phyloP scores from a whole-genome alignment of 2,329 filamentous ascomycete species.

The Paradendryphiella salina region DNA sequence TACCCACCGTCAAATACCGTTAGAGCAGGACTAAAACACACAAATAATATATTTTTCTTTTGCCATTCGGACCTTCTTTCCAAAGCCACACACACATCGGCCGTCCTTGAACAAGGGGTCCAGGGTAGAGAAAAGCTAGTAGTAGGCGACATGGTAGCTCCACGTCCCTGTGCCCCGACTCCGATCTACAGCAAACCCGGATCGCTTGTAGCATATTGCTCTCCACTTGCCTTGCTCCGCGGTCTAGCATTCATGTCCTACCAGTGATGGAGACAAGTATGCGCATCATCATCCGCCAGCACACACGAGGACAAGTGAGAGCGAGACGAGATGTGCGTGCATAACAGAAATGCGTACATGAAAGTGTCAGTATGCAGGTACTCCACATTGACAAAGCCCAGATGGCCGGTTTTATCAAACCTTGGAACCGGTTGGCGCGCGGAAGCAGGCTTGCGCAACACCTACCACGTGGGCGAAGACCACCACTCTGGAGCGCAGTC shows the following conservation, averaged over 20 bases:
- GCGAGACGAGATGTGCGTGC: not conserved
- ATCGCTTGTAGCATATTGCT: not conserved
- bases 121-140: too few relatives aligned
- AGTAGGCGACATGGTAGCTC: not conserved
- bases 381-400: not conserved
- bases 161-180: conserved; percentile 1
- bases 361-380: not conserved
- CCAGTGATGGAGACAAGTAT: not conserved
- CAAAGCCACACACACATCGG: not conserved
- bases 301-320: not conserved
- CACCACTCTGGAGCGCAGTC: not conserved
- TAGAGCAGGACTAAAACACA: not conserved
- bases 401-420: not conserved
- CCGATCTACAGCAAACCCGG: not conserved
- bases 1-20: too few relatives aligned
- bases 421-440: not conserved
- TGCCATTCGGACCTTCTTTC: conserved; percentile 5
- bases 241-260: not conserved
- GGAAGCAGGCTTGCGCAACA: conserved; percentile 6
- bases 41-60: not conserved
- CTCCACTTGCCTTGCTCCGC: conserved; percentile 2
- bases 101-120: not conserved
- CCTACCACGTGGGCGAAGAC: not conserved
- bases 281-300: conserved; percentile 1
- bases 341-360: not conserved